phyloP scores from a whole-genome alignment of 768 basidiomycete species.

The Naganishia vaughanmartiniae region DNA sequence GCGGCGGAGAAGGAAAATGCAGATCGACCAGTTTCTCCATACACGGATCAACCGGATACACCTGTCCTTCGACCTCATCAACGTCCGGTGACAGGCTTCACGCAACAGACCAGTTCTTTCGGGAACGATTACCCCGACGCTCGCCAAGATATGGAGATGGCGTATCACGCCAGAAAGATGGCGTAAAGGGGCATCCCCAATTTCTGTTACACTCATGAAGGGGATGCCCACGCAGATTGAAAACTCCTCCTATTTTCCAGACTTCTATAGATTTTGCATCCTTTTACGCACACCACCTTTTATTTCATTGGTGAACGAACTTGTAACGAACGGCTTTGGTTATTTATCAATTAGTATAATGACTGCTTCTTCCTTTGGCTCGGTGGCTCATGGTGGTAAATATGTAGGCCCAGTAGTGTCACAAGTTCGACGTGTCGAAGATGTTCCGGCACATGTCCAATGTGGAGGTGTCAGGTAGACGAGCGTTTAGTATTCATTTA shows the following conservation, averaged over 20 bases:
- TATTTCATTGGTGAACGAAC: background rate
- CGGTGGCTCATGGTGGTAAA: too few relatives aligned
- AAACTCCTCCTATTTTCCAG: background rate
- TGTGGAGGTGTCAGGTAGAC: too few relatives aligned
- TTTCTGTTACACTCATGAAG: background rate
- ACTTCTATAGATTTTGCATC: background rate
- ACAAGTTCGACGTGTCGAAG: too few relatives aligned
- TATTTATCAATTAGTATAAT: background rate
- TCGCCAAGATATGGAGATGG: constrained; percentile 6
- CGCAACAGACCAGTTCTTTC: background rate
- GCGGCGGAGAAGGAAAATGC: constrained; percentile 26
- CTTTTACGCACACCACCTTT: background rate
- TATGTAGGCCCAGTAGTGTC: too few relatives aligned
- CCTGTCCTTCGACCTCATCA: background rate
- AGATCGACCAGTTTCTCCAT: constrained; percentile 7
- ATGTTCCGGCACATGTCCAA: too few relatives aligned
- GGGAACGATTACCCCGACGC: background rate
- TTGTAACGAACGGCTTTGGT: background rate
- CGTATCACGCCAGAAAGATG: constrained; percentile 12
- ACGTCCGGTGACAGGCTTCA: background rate
- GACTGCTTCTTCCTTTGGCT: too few relatives aligned
- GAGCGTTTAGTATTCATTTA: too few relatives aligned
- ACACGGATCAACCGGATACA: constrained; percentile 6
- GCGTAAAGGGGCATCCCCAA: background rate
- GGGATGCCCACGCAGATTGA: background rate